Conservation (phyloP, 139 green algal species). For the Mychonastes homosphaera region DNA sequence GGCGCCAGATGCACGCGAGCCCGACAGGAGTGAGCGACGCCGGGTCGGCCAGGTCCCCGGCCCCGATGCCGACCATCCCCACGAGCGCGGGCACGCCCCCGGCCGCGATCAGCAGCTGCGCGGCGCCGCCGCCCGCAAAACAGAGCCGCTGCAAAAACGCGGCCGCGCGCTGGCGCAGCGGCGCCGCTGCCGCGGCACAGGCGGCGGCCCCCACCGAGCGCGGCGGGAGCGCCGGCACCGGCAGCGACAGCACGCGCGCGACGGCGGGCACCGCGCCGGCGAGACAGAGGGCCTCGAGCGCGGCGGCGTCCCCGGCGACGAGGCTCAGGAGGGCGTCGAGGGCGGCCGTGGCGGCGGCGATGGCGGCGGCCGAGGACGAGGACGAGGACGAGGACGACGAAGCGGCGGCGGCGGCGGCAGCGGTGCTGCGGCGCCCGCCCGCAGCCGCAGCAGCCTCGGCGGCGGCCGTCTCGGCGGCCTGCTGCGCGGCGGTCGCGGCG, state of each 20-base stretch:
- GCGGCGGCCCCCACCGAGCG: too few species aligned
- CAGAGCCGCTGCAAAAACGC: constrained; percentile 51
- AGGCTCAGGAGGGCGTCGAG: constrained; percentile 49
- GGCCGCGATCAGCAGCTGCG: constrained; percentile 66
- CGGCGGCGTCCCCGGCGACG: constrained; percentile 26
- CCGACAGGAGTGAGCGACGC: constrained; percentile 23
- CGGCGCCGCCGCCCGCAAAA: constrained; percentile 27
- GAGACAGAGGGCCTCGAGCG: constrained; percentile 50
- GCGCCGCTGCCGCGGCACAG: background rate
- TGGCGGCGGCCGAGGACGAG: background rate
- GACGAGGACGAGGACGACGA: background rate
- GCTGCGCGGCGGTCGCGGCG: constrained; percentile 9
- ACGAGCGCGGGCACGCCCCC: constrained; percentile 38
- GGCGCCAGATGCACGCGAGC: constrained; percentile 40
- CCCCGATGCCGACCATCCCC: constrained; percentile 52
- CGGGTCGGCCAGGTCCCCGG: constrained; percentile 21
- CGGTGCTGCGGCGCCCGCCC: background rate
- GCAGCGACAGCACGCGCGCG: constrained; percentile 21
- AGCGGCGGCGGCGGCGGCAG: background rate
- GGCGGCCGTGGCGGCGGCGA: constrained; percentile 13
- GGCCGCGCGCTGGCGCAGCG: constrained; percentile 42
- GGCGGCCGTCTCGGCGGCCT: background rate
- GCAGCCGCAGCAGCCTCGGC: background rate
- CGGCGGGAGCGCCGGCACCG: constrained; percentile 8
- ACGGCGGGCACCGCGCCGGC: constrained; percentile 60